phyloP scores from a whole-genome alignment of 805 yeast species.

The Sungouiella blattae region DNA sequence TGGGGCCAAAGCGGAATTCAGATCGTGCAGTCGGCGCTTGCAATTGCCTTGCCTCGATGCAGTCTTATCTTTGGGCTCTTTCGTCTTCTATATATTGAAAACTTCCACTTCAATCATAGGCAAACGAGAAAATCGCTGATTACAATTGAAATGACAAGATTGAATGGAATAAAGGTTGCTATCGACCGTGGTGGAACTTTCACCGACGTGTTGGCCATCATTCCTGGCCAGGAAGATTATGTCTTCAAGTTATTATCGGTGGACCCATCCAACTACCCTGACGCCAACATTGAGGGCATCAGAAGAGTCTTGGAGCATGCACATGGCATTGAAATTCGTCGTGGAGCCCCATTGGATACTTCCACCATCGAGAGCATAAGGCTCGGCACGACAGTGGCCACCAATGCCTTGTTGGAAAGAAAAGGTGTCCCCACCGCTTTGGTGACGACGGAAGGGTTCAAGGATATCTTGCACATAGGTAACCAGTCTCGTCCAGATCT shows the following conservation, averaged over 20 bases:
- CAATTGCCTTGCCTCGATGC: no score
- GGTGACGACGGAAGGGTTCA: slow-evolving; percentile 13
- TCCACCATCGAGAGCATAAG: background rate
- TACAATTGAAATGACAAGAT: background rate
- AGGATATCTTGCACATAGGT: slow-evolving; percentile 19
- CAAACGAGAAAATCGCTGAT: no score
- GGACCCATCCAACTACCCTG: background rate
- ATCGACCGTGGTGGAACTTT: slow-evolving; percentile 2
- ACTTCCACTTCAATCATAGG: no score
- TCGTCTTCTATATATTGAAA: no score
- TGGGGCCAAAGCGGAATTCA: no score
- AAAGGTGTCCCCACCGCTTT: background rate
- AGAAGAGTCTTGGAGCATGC: slow-evolving; percentile 4
- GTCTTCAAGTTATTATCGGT: slow-evolving; percentile 1
- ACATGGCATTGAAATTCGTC: slow-evolving; percentile 9
- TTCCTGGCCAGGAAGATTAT: background rate
- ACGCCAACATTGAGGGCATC: slow-evolving; percentile 1
- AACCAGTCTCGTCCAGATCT: slow-evolving; percentile 21
- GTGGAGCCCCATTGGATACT: slow-evolving; percentile 3
- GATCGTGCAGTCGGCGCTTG: no score
- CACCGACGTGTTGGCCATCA: background rate
- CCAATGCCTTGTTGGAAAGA: slow-evolving; percentile 1
- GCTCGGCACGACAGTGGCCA: slow-evolving; percentile 1
- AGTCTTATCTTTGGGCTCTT: no score
- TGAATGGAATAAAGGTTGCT: background rate